These are phyloP conservation scores for Tricholoma furcatifolium DNA, from an alignment of 768 basidiomycete species.

Conservation along the genomic window DNA sequence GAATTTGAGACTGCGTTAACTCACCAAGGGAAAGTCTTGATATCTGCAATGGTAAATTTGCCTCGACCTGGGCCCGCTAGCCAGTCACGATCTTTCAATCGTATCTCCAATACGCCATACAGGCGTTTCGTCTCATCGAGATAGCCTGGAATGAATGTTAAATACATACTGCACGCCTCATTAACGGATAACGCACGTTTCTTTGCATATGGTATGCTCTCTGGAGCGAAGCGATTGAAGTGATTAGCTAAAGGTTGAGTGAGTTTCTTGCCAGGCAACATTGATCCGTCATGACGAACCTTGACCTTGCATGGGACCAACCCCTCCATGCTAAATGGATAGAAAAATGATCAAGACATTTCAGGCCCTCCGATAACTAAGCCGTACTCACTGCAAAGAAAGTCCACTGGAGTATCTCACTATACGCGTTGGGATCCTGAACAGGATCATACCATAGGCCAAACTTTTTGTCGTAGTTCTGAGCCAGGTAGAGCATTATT, in stretches of 20 bases:
- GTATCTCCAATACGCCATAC: conserved; percentile 79
- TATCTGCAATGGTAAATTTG: conserved; percentile 68
- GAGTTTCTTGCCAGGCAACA: neutral
- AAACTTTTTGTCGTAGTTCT: conserved; percentile 73
- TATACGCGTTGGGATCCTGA: conserved; percentile 56
- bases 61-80: conserved; percentile 76
- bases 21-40: conserved; percentile 68
- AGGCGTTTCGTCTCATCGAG: conserved; percentile 79
- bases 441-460: conserved; percentile 59
- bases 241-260: conserved; percentile 51
- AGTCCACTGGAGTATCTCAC: conserved; percentile 81
- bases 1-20: neutral
- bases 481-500: conserved; percentile 79
- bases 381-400: conserved; percentile 64
- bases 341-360: neutral
- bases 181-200: conserved; percentile 41
- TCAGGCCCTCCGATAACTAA: neutral
- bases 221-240: conserved; percentile 64
- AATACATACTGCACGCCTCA: conserved; percentile 4
- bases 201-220: conserved; percentile 68
- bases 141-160: conserved; percentile 50
- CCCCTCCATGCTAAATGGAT: conserved; percentile 61
- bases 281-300: conserved; percentile 8
- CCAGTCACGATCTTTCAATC: conserved; percentile 72
- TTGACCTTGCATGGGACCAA: conserved; percentile 91